Evolutionary conservation across 495 filamentous ascomycete genomes (phyloP), one percentile per base, ranked within the genome.

Genomic region (Ramalina intermedia): DNA sequence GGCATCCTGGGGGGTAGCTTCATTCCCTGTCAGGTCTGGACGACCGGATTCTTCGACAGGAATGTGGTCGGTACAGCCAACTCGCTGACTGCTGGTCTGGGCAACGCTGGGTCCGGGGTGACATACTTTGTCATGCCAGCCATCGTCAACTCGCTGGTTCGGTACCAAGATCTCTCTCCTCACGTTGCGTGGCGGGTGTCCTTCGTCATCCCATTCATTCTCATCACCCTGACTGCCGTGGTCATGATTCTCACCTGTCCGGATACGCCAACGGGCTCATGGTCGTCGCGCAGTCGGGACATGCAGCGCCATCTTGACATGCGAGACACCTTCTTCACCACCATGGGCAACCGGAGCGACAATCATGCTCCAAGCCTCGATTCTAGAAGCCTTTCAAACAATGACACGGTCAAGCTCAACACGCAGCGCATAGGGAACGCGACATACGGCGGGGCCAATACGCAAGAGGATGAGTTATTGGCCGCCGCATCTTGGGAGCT

Each of bases 11-110:
- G 90, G 18, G 90, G 82, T 1, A 74, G 74, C 3, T 96, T 96
- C 55, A 87, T 96, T 2, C 90, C 90, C 4, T 95, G 90, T 62
- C 89, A 94, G 56, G 90, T 95, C 2, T 96, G 89, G 88, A 84
- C 81, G 29, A 95, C 90, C 0, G 87, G 83, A 1, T 95, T 89
- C 70, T 94, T 90, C 56, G 90, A 96, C 68, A 94, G 91, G 69
- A 91, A 85, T 59, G 78, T 95, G n/a, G 85, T 96, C 16, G 90
- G 90, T 27, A 85, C 85, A 3, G 87, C 89, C 46, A 96, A 95
- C 56, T 80, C 86, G 8, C 65, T 96, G 0, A 79, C 87, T 11
- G 90, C 78, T 43, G 90, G 90, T 4, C 76, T 83, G 61, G 90
- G 89, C 24, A 96, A 95, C 53, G 78, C 87, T 21, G 90, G 90